These are phyloP conservation scores for Skeletonema tropicum DNA, from an alignment of 108 stramenopile species.

Conservation along the genomic window DNA sequence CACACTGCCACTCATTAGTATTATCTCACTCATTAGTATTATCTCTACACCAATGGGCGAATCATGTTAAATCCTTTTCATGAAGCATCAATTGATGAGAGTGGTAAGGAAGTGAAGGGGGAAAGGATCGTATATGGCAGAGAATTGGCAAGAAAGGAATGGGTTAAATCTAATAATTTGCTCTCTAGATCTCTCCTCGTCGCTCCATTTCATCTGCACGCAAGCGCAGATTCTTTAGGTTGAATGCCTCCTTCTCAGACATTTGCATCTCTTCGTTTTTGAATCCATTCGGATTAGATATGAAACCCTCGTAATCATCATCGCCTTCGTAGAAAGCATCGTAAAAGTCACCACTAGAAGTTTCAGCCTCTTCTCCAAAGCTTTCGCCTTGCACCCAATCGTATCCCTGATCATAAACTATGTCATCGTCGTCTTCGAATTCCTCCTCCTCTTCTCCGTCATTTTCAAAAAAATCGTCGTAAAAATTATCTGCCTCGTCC, in stretches of 20 bases:
- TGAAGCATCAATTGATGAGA: no score
- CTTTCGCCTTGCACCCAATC: slow-evolving; percentile 74
- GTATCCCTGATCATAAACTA: slow-evolving; percentile 77
- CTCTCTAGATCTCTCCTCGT: slow-evolving; percentile 53
- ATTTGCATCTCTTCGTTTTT: slow-evolving; percentile 38
- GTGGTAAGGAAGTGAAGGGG: no score
- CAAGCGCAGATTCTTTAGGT: slow-evolving; percentile 59
- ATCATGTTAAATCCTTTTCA: no score
- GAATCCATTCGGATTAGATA: slow-evolving; percentile 6
- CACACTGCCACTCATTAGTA: no score
- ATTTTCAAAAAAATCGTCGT: slow-evolving; percentile 40
- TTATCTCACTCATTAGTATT: no score
- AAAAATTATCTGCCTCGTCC: slow-evolving; percentile 24
- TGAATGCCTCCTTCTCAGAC: slow-evolving; percentile 51
- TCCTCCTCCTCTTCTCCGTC: slow-evolving; percentile 26
- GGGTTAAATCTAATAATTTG: not conserved
- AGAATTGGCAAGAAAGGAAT: not conserved
- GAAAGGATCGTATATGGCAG: no score
- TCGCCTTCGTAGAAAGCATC: slow-evolving; percentile 39
- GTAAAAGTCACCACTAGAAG: slow-evolving; percentile 35
- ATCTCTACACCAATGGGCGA: no score
- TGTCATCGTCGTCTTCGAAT: slow-evolving; percentile 63
- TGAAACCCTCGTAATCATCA: slow-evolving; percentile 27
- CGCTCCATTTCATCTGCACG: slow-evolving; percentile 67
- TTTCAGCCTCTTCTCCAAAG: slow-evolving; percentile 24